Evolutionary conservation across 2,329 filamentous ascomycete species (phyloP).

Genomic region (Elsinoe arachidis): DNA sequence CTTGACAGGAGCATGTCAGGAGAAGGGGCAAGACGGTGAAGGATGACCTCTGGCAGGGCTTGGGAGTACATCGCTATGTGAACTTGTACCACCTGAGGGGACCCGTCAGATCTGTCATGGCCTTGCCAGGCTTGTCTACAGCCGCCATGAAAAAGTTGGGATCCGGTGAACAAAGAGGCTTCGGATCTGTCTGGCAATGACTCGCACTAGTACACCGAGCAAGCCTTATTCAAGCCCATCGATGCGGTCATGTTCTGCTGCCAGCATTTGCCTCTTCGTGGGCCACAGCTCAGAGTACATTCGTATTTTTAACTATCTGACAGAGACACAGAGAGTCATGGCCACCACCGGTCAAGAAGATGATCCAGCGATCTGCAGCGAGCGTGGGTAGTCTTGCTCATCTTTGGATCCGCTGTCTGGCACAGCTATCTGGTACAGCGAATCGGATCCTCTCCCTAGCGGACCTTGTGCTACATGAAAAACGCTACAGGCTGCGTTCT

Average conservation of each 20-base stretch:
- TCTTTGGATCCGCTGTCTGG: neutral
- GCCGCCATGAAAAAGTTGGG: no score
- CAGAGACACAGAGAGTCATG: constrained; percentile 1
- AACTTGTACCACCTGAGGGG: no score
- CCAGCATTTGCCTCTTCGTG: neutral
- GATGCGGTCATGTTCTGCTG: neutral
- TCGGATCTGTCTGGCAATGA: neutral
- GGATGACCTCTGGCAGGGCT: neutral
- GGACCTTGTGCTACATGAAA: constrained; percentile 1
- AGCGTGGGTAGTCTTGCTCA: constrained; percentile 8
- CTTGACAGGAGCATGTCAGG: constrained; percentile 2
- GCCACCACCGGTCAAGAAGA: neutral
- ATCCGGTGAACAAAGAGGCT: neutral
- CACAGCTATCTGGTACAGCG: neutral
- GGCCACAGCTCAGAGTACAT: neutral
- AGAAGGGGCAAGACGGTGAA: neutral
- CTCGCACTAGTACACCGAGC: neutral
- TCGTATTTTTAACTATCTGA: neutral
- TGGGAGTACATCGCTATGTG: no score
- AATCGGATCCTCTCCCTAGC: neutral
- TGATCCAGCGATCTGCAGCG: neutral
- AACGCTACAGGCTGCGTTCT: neutral
- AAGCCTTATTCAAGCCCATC: neutral
- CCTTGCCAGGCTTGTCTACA: no score
- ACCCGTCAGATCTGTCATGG: no score